Conservation (phyloP, 768 basidiomycete genomes). For the Clavulina sp. region DNA sequence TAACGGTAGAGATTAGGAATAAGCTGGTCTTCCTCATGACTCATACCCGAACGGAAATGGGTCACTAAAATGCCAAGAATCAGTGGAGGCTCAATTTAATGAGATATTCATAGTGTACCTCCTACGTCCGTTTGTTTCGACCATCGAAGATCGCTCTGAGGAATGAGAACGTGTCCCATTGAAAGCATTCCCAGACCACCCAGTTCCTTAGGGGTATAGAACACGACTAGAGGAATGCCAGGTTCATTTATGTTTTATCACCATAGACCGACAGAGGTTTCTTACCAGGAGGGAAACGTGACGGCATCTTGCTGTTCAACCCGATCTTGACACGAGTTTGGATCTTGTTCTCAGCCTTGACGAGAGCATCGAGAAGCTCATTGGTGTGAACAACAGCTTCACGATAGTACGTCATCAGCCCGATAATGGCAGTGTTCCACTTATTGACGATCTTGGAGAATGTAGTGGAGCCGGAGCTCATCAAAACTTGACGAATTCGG, state of each 20-base stretch:
- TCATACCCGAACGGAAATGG: constrained; percentile 99
- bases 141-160: constrained; percentile 94
- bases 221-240: constrained; percentile 35
- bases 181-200: constrained; percentile 98
- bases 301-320: constrained; percentile 98
- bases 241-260: neutral
- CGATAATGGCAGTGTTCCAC: constrained; percentile 92
- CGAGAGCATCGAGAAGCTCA: constrained; percentile 84
- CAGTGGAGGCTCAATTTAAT: constrained; percentile 1
- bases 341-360: constrained; percentile 99
- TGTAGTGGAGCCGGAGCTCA: constrained; percentile 97
- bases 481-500: constrained; percentile 85
- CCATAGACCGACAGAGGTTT: neutral
- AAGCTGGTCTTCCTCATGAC: constrained; percentile 82
- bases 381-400: constrained; percentile 97
- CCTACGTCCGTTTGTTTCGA: constrained; percentile 96
- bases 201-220: constrained; percentile 95
- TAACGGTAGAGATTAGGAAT: constrained; percentile 97
- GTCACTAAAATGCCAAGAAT: constrained; percentile 40
- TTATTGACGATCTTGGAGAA: constrained; percentile 99
- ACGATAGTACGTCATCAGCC: constrained; percentile 94
- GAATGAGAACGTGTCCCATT: constrained; percentile 98
- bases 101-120: constrained; percentile 25
- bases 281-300: constrained; percentile 70
- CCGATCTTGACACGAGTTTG: constrained; percentile 99